These are phyloP conservation scores for Phytopythium cucurbitacearum DNA, from an alignment of 352 stramenopile genomes.

Conservation along the genomic window DNA sequence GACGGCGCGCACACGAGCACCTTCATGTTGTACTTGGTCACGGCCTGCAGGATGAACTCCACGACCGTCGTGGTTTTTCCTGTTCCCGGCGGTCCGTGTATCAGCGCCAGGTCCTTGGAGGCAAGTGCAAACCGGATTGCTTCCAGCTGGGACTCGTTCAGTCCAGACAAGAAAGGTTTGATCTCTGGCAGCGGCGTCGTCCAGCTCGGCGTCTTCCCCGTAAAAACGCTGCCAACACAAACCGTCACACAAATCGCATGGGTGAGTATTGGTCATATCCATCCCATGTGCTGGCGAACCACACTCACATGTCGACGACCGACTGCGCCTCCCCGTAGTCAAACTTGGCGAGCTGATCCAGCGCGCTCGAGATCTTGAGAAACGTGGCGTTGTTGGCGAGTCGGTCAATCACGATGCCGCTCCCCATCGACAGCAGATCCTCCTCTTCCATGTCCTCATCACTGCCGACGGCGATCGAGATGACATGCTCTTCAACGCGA, in stretches of 20 bases:
- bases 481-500: slow-evolving; percentile 47
- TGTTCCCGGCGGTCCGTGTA: slow-evolving; percentile 92
- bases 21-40: slow-evolving; percentile 77
- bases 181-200: slow-evolving; percentile 44
- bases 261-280: neutral
- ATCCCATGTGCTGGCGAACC: slow-evolving; percentile 4
- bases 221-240: slow-evolving; percentile 43
- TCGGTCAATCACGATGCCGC: slow-evolving; percentile 62
- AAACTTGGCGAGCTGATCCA: slow-evolving; percentile 68
- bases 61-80: slow-evolving; percentile 98
- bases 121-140: slow-evolving; percentile 78
- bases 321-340: slow-evolving; percentile 47
- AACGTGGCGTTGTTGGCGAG: slow-evolving; percentile 87
- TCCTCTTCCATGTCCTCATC: slow-evolving; percentile 53
- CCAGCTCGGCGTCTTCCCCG: slow-evolving; percentile 37
- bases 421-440: slow-evolving; percentile 20
- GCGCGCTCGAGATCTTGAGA: slow-evolving; percentile 50
- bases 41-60: slow-evolving; percentile 94
- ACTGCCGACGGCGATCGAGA: slow-evolving; percentile 50
- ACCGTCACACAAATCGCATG: neutral
- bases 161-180: slow-evolving; percentile 33
- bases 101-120: slow-evolving; percentile 86
- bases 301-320: slow-evolving; percentile 62
- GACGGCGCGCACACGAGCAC: slow-evolving; percentile 96
- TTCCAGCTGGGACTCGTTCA: slow-evolving; percentile 78